Evolutionary conservation across 495 filamentous ascomycete genomes (phyloP).

Genomic region (Trichoderma erinaceum): DNA sequence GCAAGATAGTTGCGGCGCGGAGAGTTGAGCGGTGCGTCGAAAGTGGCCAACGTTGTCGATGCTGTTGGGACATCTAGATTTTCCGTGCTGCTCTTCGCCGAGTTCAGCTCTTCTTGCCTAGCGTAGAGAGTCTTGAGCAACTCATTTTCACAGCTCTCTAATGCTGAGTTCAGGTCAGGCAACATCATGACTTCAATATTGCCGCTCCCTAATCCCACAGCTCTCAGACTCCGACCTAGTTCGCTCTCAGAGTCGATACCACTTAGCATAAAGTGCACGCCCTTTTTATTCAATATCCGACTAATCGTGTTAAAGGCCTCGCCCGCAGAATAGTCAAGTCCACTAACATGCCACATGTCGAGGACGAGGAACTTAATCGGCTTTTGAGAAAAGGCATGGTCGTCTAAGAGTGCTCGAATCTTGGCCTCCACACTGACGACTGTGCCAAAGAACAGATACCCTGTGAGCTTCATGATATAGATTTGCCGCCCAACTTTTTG

Average conservation of each 20-base stretch:
- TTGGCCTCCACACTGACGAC: constrained; percentile 90
- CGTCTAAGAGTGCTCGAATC: constrained; percentile 72
- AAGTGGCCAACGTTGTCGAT: constrained; percentile 21
- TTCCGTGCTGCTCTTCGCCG: constrained; percentile 29
- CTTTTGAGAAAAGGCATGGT: constrained; percentile 64
- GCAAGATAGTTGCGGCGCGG: constrained; percentile 73
- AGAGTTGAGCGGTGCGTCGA: constrained; percentile 57
- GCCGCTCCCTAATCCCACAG: constrained; percentile 68
- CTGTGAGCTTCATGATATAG: constrained; percentile 80
- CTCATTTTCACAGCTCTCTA: constrained; percentile 93
- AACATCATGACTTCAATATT: constrained; percentile 68
- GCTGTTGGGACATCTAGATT: constrained; percentile 49
- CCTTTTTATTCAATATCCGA: constrained; percentile 64
- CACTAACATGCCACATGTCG: constrained; percentile 82
- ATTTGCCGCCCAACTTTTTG: constrained; percentile 81
- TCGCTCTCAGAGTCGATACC: constrained; percentile 67
- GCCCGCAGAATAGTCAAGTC: constrained; percentile 90
- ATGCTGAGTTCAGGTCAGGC: constrained; percentile 81
- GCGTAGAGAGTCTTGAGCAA: constrained; percentile 80
- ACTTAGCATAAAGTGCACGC: constrained; percentile 73
- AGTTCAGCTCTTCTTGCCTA: constrained; percentile 39
- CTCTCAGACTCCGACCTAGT: constrained; percentile 69
- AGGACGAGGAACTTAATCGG: constrained; percentile 89
- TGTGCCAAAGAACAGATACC: constrained; percentile 93
- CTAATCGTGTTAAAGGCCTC: constrained; percentile 92